Evolutionary conservation across 2,329 filamentous ascomycete species (phyloP).

Genomic region (Penicillium oxalicum): DNA sequence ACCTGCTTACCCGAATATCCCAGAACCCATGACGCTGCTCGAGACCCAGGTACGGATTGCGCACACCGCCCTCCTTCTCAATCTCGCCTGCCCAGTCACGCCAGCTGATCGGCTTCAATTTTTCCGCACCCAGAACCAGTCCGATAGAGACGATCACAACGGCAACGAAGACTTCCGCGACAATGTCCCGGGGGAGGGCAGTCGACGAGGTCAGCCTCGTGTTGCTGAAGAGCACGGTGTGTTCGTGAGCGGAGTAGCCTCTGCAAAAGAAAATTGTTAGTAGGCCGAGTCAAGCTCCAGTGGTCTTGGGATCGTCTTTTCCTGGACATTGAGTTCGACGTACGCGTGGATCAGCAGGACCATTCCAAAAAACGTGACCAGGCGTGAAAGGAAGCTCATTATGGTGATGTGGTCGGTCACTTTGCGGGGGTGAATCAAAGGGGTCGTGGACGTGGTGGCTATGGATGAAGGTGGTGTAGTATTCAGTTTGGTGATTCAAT

Average conservation of each 20-base stretch:
- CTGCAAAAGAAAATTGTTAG: slow-evolving; percentile 44
- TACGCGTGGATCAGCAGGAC: slow-evolving; percentile 83
- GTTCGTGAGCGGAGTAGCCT: slow-evolving; percentile 94
- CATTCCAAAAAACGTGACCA: slow-evolving; percentile 67
- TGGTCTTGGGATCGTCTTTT: no score
- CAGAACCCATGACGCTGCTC: slow-evolving; percentile 80
- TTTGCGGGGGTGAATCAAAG: not conserved
- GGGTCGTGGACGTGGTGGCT: not conserved
- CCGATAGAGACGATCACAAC: slow-evolving; percentile 76
- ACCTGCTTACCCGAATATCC: slow-evolving; percentile 66
- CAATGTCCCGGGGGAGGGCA: slow-evolving; percentile 73
- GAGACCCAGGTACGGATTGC: slow-evolving; percentile 72
- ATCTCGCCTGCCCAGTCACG: slow-evolving; percentile 69
- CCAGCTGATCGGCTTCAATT: slow-evolving; percentile 81
- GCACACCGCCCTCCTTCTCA: slow-evolving; percentile 60
- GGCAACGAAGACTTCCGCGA: slow-evolving; percentile 75
- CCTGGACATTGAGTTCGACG: slow-evolving; percentile 28
- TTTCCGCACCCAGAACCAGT: slow-evolving; percentile 70
- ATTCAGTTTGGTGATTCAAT: no score
- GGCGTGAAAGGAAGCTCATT: slow-evolving; percentile 68
- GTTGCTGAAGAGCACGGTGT: slow-evolving; percentile 65
- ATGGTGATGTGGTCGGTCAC: slow-evolving; percentile 6
- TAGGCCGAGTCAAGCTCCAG: not conserved
- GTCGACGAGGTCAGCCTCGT: slow-evolving; percentile 35
- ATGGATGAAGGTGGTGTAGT: not conserved